These are phyloP conservation scores for Trametes elegans DNA, from an alignment of 768 basidiomycete genomes.

Conservation along the genomic window DNA sequence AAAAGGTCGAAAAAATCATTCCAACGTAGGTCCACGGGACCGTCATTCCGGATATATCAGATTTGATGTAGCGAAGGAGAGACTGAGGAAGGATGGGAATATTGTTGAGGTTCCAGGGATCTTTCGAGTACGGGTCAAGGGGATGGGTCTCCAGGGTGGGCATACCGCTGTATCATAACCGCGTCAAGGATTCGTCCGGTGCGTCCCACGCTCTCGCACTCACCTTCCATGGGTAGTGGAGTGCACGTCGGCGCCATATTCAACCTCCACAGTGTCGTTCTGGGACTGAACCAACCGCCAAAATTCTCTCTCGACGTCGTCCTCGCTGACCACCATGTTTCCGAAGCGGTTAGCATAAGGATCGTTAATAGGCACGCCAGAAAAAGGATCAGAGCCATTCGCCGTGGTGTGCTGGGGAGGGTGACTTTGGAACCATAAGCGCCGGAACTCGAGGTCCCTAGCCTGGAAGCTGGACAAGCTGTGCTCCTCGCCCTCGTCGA, in stretches of 20 bases:
- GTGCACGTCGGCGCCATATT: conserved; percentile 99
- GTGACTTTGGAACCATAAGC: conserved; percentile 84
- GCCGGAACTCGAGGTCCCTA: conserved; percentile 85
- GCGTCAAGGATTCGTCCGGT: not conserved
- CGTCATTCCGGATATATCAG: conserved; percentile 99
- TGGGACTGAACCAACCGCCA: conserved; percentile 93
- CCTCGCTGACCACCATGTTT: conserved; percentile 71
- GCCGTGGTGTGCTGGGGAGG: conserved; percentile 44
- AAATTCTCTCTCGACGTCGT: conserved; percentile 92
- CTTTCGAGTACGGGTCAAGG: conserved; percentile 78
- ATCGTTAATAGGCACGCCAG: conserved; percentile 29
- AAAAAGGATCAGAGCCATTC: conserved; percentile 10
- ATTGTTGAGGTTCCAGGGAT: conserved; percentile 98
- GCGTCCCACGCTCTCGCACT: conserved; percentile 29
- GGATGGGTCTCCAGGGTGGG: conserved; percentile 95
- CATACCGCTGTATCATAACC: conserved; percentile 80
- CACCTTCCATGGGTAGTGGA: conserved; percentile 97
- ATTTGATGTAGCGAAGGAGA: conserved; percentile 94
- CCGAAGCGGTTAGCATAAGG: conserved; percentile 55
- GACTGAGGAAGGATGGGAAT: conserved; percentile 92
- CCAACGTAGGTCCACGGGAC: conserved; percentile 99
- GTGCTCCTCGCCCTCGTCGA: conserved; percentile 98
- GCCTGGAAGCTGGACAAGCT: conserved; percentile 88
- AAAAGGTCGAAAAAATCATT: conserved; percentile 98
- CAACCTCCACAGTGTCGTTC: conserved; percentile 92